Base-by-base conservation (phyloP, 2,329 filamentous ascomycete genomes). In the Stachybotrys chartarum region DNA sequence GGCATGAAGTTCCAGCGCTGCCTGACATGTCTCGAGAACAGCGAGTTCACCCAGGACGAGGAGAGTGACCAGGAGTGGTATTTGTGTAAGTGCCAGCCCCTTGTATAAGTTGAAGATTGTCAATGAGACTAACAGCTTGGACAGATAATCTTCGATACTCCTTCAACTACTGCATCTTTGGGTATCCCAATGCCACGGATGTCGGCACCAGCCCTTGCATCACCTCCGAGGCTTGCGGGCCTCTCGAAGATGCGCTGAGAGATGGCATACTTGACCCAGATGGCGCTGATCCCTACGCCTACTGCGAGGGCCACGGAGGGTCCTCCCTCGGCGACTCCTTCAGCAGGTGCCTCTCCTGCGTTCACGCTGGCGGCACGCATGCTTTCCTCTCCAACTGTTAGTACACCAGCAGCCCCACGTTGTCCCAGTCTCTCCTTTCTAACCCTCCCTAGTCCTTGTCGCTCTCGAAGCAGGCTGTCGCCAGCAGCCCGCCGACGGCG, bases 1-100 rank as follows among this genome's bases (percentile, higher is more conserved):
- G 80, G 79, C 1, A 68, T 69, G 53, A 79, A 76, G 61, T 78
- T 79, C 63, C 68, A 76, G 61, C 67, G 66, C 14, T 83, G 80
- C 62, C 70, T 83, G 65, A 73, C 66, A 44, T 83, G 80, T 61
- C 68, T 83, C 31, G 76, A 83, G 61, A 73, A 73, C 31, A 83
- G 80, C 66, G 72, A 70, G 10, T 81, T 75, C 57, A 63, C 69
- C 3, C 68, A 76, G 42, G 78, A 73, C 1, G 55, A 56, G 7
- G 79, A 83, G 66, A 82, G 67, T 54, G 80, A 83, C 58, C 78
- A 80, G 57, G 70, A 72, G 51, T 82, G 79, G 80, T 83, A 82
- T 58, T 60, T 83, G 48, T 81, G 80, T 82, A 72, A 68, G 79
- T 69, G 24, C n/a, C 10, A 42, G 16, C 14, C 39, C 12, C 8